phyloP scores from a whole-genome alignment of 768 basidiomycete genomes.

The Lactarius tabidus region DNA sequence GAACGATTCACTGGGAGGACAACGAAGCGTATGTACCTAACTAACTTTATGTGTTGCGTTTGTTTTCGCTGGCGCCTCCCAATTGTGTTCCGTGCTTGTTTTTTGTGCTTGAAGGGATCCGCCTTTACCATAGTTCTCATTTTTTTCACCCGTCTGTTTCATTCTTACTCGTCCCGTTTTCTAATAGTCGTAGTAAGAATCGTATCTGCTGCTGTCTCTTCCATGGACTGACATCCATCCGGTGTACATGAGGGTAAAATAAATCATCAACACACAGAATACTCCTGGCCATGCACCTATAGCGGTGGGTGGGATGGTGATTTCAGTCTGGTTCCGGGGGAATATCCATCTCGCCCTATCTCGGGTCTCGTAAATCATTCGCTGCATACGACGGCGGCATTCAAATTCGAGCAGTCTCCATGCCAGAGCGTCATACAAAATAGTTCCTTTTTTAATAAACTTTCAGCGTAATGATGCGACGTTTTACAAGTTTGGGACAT shows the following conservation, averaged over 20 bases:
- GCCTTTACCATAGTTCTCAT: not conserved
- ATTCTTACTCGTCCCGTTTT: not conserved
- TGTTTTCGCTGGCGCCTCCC: not conserved
- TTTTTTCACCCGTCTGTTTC: not conserved
- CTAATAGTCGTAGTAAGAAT: not conserved
- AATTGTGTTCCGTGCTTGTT: not conserved
- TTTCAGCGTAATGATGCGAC: too few species aligned
- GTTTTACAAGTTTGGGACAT: too few species aligned
- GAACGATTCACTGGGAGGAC: not conserved
- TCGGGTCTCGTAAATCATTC: too few species aligned
- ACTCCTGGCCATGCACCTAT: too few species aligned
- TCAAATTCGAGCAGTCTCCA: too few species aligned
- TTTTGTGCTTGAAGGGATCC: not conserved
- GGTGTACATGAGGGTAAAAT: not conserved
- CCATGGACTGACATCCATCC: not conserved
- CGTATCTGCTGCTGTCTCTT: not conserved
- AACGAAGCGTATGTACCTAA: not conserved
- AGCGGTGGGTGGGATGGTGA: too few species aligned
- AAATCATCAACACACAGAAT: too few species aligned
- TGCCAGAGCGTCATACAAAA: too few species aligned
- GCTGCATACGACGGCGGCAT: too few species aligned
- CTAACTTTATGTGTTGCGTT: not conserved
- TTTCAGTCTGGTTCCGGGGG: too few species aligned
- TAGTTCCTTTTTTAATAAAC: too few species aligned
- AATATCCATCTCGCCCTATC: too few species aligned